Evolutionary conservation across 1,284 basidiomycete species (phyloP).

Genomic region (Lentinus polychrous): DNA sequence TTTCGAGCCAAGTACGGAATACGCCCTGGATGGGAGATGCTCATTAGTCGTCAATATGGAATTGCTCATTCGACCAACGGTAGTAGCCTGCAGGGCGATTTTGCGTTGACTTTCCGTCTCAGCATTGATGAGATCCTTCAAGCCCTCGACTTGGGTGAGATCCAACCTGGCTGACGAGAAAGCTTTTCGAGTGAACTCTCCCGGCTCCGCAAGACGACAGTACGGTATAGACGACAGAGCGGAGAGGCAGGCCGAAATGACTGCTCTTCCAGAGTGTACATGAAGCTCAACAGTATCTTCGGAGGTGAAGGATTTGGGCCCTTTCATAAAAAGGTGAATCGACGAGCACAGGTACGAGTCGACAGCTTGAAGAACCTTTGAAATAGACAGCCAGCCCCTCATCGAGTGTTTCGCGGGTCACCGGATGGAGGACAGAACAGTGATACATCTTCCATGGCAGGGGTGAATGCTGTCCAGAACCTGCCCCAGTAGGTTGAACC

Average conservation of each 20-base stretch:
- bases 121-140: slow-evolving; percentile 79
- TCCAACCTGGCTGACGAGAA: slow-evolving; percentile 76
- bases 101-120: slow-evolving; percentile 79
- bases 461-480: background rate
- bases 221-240: slow-evolving; percentile 54
- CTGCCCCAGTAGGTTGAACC: slow-evolving; percentile 24
- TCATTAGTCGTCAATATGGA: too few species aligned
- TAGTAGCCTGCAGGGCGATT: slow-evolving; percentile 61
- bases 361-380: slow-evolving; percentile 37
- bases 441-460: slow-evolving; percentile 61
- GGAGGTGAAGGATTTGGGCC: slow-evolving; percentile 72
- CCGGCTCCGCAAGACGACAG: slow-evolving; percentile 72
- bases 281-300: slow-evolving; percentile 84
- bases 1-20: slow-evolving; percentile 51
- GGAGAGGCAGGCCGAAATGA: slow-evolving; percentile 61
- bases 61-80: slow-evolving; percentile 35
- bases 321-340: slow-evolving; percentile 26
- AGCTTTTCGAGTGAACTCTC: slow-evolving; percentile 84
- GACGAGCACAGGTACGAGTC: background rate
- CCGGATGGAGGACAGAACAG: slow-evolving; percentile 63
- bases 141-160: slow-evolving; percentile 78
- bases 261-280: slow-evolving; percentile 80
- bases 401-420: slow-evolving; percentile 60
- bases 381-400: slow-evolving; percentile 80
- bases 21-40: slow-evolving; percentile 40